Conservation (phyloP, 2,329 filamentous ascomycete species). For the Aspergillus fischeri region DNA sequence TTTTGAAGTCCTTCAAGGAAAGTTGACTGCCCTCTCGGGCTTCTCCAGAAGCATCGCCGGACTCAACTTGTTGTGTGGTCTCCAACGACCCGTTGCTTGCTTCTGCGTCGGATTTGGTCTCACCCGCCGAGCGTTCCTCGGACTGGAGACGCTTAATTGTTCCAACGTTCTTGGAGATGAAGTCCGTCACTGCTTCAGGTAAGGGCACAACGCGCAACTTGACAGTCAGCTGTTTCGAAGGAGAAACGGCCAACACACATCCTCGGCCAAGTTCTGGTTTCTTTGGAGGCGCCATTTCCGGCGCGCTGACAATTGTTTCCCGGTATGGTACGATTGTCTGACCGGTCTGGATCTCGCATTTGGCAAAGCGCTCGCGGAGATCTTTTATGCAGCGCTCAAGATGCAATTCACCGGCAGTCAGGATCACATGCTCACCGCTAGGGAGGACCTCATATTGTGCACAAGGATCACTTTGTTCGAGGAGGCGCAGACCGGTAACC, state of each 20-base stretch:
- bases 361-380: constrained; percentile 84
- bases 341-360: constrained; percentile 90
- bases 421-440: constrained; percentile 89
- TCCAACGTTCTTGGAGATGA: constrained; percentile 72
- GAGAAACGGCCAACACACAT: constrained; percentile 68
- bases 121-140: constrained; percentile 56
- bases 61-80: constrained; percentile 35
- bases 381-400: constrained; percentile 92
- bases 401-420: constrained; percentile 92
- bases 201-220: constrained; percentile 74
- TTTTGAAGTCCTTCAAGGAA: constrained; percentile 71
- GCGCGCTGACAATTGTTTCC: constrained; percentile 80
- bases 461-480: constrained; percentile 93
- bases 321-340: constrained; percentile 93
- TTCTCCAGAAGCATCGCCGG: constrained; percentile 50
- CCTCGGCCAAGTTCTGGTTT: constrained; percentile 85
- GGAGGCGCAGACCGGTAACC: constrained; percentile 78
- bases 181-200: constrained; percentile 73
- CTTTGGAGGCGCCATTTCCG: constrained; percentile 86
- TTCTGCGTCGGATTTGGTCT: constrained; percentile 35
- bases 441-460: constrained; percentile 91
- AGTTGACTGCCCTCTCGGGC: constrained; percentile 59
- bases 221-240: constrained; percentile 80
- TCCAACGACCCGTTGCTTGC: constrained; percentile 37
- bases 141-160: constrained; percentile 77